A percentile compares a stretch with the other conserved stretches of the same genome.
phyloP scores from a whole-genome alignment of 176 grass and related monocot genomes.

The Eragrostis curvula region DNA sequence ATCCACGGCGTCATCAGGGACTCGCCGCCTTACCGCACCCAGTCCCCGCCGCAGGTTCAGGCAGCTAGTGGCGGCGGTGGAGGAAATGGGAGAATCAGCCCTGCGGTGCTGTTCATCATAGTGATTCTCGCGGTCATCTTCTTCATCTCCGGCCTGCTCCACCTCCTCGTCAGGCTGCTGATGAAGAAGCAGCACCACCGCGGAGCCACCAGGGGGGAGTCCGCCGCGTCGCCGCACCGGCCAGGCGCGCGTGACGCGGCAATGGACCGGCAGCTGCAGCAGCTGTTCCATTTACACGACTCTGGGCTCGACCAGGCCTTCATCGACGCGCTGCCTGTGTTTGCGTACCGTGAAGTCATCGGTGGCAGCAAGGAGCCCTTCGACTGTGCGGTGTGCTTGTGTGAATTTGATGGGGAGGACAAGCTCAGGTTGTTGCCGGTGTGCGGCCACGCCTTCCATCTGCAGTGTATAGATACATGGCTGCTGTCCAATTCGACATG shows the following conservation, averaged over 20 bases:
- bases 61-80: not conserved
- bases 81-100: slow-evolving; percentile 56
- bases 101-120: slow-evolving; percentile 70
- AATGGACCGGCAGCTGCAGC: slow-evolving; percentile 67
- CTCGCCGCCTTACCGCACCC: slow-evolving; percentile 21
- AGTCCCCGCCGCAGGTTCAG: slow-evolving; percentile 29
- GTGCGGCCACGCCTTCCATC: slow-evolving; percentile 72
- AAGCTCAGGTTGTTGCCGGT: slow-evolving; percentile 60
- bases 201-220: slow-evolving; percentile 12
- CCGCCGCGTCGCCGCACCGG: slow-evolving; percentile 14
- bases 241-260: slow-evolving; percentile 31
- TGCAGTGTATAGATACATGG: slow-evolving; percentile 64
- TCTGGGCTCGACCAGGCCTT: slow-evolving; percentile 68
- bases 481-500: slow-evolving; percentile 64
- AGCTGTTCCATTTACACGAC: slow-evolving; percentile 77
- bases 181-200: slow-evolving; percentile 56
- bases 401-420: slow-evolving; percentile 62
- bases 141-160: slow-evolving; percentile 77
- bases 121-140: slow-evolving; percentile 69
- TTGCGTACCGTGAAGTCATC: slow-evolving; percentile 64
- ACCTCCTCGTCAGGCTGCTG: slow-evolving; percentile 62
- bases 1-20: slow-evolving; percentile 33
- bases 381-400: slow-evolving; percentile 70
- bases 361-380: slow-evolving; percentile 58
- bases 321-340: slow-evolving; percentile 69